phyloP scores from a whole-genome alignment of 2,329 filamentous ascomycete genomes.

The Neonectria faginata region DNA sequence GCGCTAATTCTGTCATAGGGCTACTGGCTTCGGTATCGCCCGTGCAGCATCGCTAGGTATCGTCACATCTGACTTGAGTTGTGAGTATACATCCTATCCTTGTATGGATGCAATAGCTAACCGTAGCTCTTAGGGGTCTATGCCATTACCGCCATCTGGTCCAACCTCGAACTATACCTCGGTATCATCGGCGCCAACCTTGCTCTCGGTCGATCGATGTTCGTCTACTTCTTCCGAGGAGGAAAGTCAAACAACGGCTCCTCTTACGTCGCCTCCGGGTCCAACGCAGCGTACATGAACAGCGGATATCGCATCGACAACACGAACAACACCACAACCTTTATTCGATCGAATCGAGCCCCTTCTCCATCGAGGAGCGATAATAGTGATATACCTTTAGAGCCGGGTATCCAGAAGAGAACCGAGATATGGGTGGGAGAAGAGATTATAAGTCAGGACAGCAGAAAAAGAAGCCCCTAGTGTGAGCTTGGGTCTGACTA shows the following conservation, averaged over 20 bases:
- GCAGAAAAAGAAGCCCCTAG: background rate
- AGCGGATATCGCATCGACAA: conserved; percentile 24
- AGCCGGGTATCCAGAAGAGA: conserved; percentile 23
- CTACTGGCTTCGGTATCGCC: conserved; percentile 39
- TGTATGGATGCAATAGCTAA: background rate
- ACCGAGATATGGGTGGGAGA: conserved; percentile 27
- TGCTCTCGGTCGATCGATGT: conserved; percentile 39
- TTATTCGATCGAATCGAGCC: conserved; percentile 22
- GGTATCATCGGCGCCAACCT: conserved; percentile 53
- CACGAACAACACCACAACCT: conserved; percentile 11
- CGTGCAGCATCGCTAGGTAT: conserved; percentile 38
- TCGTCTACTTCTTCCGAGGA: conserved; percentile 31
- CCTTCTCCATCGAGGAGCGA: conserved; percentile 22
- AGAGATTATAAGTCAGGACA: conserved; percentile 2
- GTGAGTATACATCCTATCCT: conserved; percentile 14
- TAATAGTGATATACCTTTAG: conserved; percentile 39
- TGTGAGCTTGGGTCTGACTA: background rate
- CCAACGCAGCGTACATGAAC: conserved; percentile 25
- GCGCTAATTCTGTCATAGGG: conserved; percentile 23
- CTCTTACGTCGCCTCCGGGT: conserved; percentile 28
- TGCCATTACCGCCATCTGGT: conserved; percentile 53
- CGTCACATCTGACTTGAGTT: conserved; percentile 38
- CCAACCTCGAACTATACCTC: conserved; percentile 52
- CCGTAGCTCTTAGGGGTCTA: conserved; percentile 43
- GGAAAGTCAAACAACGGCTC: conserved; percentile 12